These are phyloP conservation scores for Cyberlindnera mrakii DNA, from an alignment of 805 yeast genomes.

Conservation along the genomic window DNA sequence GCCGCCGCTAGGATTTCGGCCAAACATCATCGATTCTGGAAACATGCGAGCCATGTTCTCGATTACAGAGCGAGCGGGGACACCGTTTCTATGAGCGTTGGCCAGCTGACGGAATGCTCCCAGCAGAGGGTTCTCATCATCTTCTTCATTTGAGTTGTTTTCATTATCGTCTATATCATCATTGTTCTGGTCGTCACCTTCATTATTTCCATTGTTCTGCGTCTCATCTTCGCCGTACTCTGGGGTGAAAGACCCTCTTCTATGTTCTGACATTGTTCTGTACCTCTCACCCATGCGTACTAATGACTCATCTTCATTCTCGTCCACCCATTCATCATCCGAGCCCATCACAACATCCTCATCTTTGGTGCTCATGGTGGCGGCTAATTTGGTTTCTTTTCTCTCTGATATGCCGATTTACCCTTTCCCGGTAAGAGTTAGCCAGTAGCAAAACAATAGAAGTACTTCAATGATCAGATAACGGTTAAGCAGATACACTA, in stretches of 20 bases:
- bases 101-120: constrained; percentile 23
- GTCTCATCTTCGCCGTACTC: constrained; percentile 20
- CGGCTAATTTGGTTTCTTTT: neutral
- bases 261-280: constrained; percentile 27
- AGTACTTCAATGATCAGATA: too few species aligned
- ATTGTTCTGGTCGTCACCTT: constrained; percentile 15
- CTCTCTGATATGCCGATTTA: neutral
- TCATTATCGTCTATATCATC: constrained; percentile 21
- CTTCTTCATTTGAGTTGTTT: constrained; percentile 15
- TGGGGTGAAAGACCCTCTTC: constrained; percentile 4
- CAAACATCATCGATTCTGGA: constrained; percentile 33
- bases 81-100: constrained; percentile 12
- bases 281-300: constrained; percentile 36
- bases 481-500: too few species aligned
- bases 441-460: too few species aligned
- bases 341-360: constrained; percentile 3
- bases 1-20: constrained; percentile 18
- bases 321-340: constrained; percentile 25
- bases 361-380: neutral
- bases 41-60: constrained; percentile 29
- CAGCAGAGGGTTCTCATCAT: constrained; percentile 20
- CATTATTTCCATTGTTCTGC: constrained; percentile 20
- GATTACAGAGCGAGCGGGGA: constrained; percentile 10
- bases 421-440: neutral
- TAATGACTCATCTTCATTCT: constrained; percentile 27